A percentile compares a stretch with the other conserved stretches of the same genome.
These are phyloP conservation scores for Phytopythium montanum DNA, from an alignment of 352 stramenopile species.

Conservation along the genomic window DNA sequence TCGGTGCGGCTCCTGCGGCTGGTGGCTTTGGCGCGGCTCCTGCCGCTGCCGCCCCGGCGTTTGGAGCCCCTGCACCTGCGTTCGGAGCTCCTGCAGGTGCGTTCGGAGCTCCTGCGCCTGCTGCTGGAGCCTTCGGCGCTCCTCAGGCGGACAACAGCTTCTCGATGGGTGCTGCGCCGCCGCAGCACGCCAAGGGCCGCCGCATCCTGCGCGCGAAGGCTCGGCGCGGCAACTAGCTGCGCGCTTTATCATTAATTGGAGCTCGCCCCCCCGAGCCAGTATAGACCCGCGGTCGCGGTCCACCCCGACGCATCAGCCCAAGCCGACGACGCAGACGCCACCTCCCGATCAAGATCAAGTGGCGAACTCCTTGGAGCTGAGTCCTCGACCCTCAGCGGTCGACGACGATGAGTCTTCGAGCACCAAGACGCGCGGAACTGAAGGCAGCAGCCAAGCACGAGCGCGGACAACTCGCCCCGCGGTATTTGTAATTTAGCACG, in stretches of 20 bases:
- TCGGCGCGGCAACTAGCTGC: slow-evolving; percentile 8
- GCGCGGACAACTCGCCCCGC: not conserved
- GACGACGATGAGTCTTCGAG: slow-evolving; percentile 9
- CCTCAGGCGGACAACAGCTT: slow-evolving; percentile 53
- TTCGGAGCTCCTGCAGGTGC: slow-evolving; percentile 8
- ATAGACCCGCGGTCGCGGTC: not conserved
- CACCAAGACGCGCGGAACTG: slow-evolving; percentile 3
- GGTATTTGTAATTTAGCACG: slow-evolving; percentile 1
- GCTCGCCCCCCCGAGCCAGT: not conserved
- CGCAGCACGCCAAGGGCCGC: slow-evolving; percentile 39
- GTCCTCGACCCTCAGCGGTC: slow-evolving; percentile 3
- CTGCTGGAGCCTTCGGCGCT: slow-evolving; percentile 25
- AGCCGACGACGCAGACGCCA: not conserved
- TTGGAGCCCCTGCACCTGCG: slow-evolving; percentile 1
- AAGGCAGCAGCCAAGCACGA: not conserved
- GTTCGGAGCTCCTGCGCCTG: slow-evolving; percentile 24
- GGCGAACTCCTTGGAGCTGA: not conserved
- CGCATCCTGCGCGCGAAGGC: slow-evolving; percentile 59
- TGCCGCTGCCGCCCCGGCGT: slow-evolving; percentile 13
- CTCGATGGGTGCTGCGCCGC: slow-evolving; percentile 54
- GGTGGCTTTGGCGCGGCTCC: slow-evolving; percentile 19
- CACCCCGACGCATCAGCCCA: not conserved
- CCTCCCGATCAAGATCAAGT: not conserved
- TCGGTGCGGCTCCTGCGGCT: no score
- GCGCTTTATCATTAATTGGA: not conserved